Evolutionary conservation across 345 rosid species (phyloP).

Genomic region (Hirschfeldia incana): DNA sequence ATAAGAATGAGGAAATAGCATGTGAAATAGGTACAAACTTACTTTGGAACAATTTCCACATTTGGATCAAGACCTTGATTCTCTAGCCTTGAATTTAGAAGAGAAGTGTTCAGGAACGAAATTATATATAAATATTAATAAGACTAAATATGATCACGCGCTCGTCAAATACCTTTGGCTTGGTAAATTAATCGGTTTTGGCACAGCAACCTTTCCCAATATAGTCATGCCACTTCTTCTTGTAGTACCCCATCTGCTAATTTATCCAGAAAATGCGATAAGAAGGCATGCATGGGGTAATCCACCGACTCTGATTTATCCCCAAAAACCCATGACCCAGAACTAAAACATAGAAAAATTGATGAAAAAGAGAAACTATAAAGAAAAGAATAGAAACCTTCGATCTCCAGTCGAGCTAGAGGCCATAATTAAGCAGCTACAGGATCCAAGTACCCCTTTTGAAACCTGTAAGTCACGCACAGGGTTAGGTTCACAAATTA

Average conservation of each 20-base stretch:
- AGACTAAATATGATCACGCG: constrained; percentile 1
- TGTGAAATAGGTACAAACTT: constrained; percentile 37
- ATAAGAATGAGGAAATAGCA: background rate
- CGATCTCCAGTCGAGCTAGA: constrained; percentile 38
- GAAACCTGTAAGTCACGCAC: constrained; percentile 9
- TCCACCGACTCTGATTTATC: background rate
- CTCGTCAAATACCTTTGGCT: constrained; percentile 77
- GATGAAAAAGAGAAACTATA: background rate
- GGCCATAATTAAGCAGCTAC: constrained; percentile 34
- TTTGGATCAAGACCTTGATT: constrained; percentile 93
- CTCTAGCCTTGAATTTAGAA: constrained; percentile 71
- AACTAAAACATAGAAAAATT: background rate
- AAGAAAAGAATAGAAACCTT: constrained; percentile 26
- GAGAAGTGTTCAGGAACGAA: background rate
- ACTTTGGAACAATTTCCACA: constrained; percentile 99
- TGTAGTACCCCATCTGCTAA: constrained; percentile 71
- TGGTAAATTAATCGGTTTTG: constrained; percentile 95
- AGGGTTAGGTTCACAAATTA: background rate
- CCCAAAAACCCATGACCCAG: background rate
- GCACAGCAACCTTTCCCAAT: constrained; percentile 93
- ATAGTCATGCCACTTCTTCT: constrained; percentile 91
- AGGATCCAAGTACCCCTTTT: constrained; percentile 10
- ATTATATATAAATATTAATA: constrained; percentile 2
- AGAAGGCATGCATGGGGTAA: background rate
- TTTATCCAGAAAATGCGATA: constrained; percentile 5